Base-by-base conservation (phyloP, 2,329 filamentous ascomycete species). In the Amesomyces nigricolor region DNA sequence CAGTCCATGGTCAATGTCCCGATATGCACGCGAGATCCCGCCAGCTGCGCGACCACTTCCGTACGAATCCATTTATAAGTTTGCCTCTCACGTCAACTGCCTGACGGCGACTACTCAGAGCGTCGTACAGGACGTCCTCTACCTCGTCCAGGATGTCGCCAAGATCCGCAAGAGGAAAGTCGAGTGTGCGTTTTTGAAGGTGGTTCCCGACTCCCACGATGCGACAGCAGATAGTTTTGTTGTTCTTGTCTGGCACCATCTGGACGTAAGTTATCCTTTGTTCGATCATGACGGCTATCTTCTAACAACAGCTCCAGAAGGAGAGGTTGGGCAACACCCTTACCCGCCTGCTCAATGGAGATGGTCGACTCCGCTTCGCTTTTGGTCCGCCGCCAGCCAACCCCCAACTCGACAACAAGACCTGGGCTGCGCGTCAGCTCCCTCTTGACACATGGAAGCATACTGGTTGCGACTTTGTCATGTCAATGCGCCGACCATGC, bases 241-340 rank as follows among this genome's bases (percentile, higher is more conserved):
- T 26, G 30, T 47, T 22, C 45, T 47, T 7, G 45, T 38, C 45
- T 47, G 45, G 45, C 45, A 47, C 16, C 45, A 47, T 17, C 45
- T 47, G 8, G 16, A 47, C 45, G 45, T 47, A 38, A 47, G 45
- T 44, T 14, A 40, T 11, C 11, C 38, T 26, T 6, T 26, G 22
- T 26, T 26, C 22, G 22, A 26, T 6, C 22, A 26, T 26, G 22
- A 26, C 22, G 22, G 22, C 22, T 26, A 19, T 5, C 16, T n/a
- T 5, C 30, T 37, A 10, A 37, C 32, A 47, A 19, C 45, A 47
- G 16, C 30, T 26, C 9, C 30, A 47, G 45, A 47, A 37, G 30
- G 13, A 8, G 9, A 38, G 10, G 16, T 47, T 19, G 16, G 32
- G 32, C 5, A 38, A 38, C 16, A 38, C 32, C 5, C 14, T 38